These are phyloP conservation scores for Hylodesmum podocarpum DNA, from an alignment of 306 rosid genomes.

Conservation along the genomic window DNA sequence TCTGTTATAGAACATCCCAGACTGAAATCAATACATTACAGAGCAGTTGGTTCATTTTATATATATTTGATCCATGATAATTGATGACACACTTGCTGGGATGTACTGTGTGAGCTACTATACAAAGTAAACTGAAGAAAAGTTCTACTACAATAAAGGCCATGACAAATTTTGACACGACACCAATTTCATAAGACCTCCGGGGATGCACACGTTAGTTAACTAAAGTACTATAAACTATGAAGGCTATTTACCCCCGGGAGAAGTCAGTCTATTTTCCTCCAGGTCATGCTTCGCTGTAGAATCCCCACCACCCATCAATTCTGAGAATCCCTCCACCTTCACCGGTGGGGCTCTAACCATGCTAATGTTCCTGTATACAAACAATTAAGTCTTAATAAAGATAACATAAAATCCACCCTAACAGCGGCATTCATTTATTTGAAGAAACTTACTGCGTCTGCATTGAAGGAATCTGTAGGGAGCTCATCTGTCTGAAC, in stretches of 20 bases:
- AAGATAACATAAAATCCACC: background rate
- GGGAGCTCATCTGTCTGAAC: slow-evolving; percentile 67
- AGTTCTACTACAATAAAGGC: background rate
- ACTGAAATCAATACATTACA: background rate
- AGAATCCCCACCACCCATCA: slow-evolving; percentile 89
- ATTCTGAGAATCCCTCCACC: slow-evolving; percentile 89
- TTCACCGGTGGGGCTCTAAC: slow-evolving; percentile 91
- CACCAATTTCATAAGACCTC: slow-evolving; percentile 1
- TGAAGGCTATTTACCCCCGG: slow-evolving; percentile 52
- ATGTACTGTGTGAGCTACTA: slow-evolving; percentile 8
- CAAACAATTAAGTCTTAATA: slow-evolving; percentile 24
- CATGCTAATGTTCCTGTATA: slow-evolving; percentile 61
- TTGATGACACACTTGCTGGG: slow-evolving; percentile 6
- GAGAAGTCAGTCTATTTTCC: slow-evolving; percentile 75
- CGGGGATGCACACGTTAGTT: background rate
- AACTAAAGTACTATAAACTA: slow-evolving; percentile 18
- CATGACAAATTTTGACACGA: slow-evolving; percentile 5
- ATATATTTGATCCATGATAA: background rate
- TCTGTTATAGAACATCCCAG: background rate
- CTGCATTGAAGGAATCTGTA: slow-evolving; percentile 69
- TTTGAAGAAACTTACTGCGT: slow-evolving; percentile 57
- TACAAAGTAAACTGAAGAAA: slow-evolving; percentile 22
- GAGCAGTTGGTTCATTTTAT: background rate
- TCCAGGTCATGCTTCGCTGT: slow-evolving; percentile 80
- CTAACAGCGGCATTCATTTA: slow-evolving; percentile 17